Evolutionary conservation across 2,329 filamentous ascomycete genomes (phyloP).

Genomic region (Trichoderma aggressivum): DNA sequence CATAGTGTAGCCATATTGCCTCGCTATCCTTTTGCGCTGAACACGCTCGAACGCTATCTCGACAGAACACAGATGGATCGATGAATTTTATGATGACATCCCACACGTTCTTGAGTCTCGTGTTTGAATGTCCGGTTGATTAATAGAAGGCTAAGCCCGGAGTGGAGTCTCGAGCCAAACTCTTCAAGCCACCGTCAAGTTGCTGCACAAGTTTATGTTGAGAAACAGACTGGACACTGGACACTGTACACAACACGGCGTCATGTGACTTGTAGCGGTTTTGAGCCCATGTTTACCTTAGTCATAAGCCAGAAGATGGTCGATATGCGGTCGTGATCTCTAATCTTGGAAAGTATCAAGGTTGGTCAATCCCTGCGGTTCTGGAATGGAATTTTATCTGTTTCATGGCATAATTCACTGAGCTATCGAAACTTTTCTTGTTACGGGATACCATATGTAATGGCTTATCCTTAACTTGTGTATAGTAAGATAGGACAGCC

Average conservation of each 20-base stretch:
- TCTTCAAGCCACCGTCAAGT: background rate
- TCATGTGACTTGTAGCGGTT: background rate
- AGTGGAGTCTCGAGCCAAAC: background rate
- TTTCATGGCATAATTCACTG: background rate
- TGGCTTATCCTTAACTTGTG: rapidly evolving
- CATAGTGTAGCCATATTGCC: background rate
- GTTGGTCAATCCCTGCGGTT: background rate
- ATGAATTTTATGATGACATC: background rate
- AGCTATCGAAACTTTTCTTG: background rate
- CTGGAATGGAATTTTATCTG: background rate
- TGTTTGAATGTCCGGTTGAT: background rate
- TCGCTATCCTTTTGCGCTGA: no score
- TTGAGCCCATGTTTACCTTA: background rate
- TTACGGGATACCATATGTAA: background rate
- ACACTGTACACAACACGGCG: background rate
- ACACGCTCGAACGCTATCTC: background rate
- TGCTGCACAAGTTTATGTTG: background rate
- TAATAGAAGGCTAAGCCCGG: background rate
- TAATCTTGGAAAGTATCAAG: background rate
- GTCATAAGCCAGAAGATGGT: background rate
- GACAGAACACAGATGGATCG: background rate
- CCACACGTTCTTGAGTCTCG: background rate
- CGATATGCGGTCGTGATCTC: background rate
- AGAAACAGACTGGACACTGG: background rate
- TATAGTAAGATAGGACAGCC: background rate